phyloP scores from a whole-genome alignment of 2,329 filamentous ascomycete genomes.

The Venturiaceae sp. region DNA sequence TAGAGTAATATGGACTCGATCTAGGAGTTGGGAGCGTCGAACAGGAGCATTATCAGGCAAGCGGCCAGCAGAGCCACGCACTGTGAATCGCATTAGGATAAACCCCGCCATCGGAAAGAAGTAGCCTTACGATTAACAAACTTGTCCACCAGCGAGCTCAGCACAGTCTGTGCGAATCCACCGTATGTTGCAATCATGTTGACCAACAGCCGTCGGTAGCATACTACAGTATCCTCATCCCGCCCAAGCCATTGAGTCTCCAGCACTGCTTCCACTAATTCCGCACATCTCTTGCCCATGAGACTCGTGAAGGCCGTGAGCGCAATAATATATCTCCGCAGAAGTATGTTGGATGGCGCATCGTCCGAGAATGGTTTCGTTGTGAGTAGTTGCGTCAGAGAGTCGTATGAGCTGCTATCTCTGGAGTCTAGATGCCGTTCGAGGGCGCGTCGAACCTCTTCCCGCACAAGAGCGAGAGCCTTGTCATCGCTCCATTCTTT shows the following conservation, averaged over 20 bases:
- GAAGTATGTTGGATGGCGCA: conserved; percentile 33
- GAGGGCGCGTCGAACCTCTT: conserved; percentile 51
- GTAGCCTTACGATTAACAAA: conserved; percentile 45
- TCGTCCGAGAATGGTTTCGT: conserved; percentile 37
- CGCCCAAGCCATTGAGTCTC: conserved; percentile 52
- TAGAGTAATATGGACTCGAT: conserved; percentile 66
- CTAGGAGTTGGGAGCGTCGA: conserved; percentile 54
- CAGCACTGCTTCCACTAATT: conserved; percentile 48
- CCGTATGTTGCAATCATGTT: conserved; percentile 73
- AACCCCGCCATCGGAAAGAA: neutral
- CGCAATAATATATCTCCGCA: conserved; percentile 51
- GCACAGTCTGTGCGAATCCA: conserved; percentile 62
- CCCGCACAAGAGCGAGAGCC: conserved; percentile 46
- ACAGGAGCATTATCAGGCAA: conserved; percentile 49
- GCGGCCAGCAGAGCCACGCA: conserved; percentile 40
- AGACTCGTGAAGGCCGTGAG: conserved; percentile 45
- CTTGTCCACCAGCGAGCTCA: conserved; percentile 72
- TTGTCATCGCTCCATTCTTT: conserved; percentile 38
- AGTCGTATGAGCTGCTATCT: conserved; percentile 48
- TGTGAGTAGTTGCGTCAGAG: conserved; percentile 43
- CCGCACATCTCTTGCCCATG: conserved; percentile 46
- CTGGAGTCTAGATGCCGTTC: conserved; percentile 38
- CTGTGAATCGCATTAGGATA: neutral
- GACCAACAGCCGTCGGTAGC: conserved; percentile 47
- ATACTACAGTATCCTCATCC: conserved; percentile 47